phyloP scores from a whole-genome alignment of 306 rosid species.

The Fragaria vesca region DNA sequence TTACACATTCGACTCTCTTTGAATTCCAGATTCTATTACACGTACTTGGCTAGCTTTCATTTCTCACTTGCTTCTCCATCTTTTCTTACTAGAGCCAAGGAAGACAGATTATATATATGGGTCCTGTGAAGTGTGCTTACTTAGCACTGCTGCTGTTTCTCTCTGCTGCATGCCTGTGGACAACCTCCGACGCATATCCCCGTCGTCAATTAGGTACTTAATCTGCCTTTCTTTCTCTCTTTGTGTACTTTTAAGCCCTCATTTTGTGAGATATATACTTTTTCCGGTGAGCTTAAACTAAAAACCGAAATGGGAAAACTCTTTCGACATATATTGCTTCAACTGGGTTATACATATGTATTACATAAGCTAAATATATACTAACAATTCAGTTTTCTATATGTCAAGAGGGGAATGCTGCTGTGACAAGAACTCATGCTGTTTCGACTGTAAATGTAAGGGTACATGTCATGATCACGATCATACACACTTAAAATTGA shows the following conservation, averaged over 20 bases:
- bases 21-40: not conserved
- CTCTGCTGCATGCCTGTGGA: constrained; percentile 19
- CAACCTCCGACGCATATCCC: not conserved
- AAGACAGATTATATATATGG: constrained; percentile 2
- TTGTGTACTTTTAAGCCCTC: not conserved
- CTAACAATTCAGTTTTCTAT: not conserved
- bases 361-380: not conserved
- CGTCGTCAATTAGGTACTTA: not conserved
- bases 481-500: no score
- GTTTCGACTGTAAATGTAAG: not conserved
- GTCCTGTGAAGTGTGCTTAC: constrained; percentile 19
- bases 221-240: not conserved
- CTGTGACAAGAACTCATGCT: not conserved
- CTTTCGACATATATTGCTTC: not conserved
- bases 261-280: not conserved
- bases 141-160: constrained; percentile 20
- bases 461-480: not conserved
- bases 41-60: not conserved
- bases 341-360: not conserved
- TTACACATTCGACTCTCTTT: constrained; percentile 7
- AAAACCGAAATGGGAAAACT: not conserved
- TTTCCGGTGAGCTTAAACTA: no score
- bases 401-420: not conserved
- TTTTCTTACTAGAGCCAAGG: not conserved
- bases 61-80: not conserved